Evolutionary conservation across 306 rosid species (phyloP).

Genomic region (Trifolium fragiferum): DNA sequence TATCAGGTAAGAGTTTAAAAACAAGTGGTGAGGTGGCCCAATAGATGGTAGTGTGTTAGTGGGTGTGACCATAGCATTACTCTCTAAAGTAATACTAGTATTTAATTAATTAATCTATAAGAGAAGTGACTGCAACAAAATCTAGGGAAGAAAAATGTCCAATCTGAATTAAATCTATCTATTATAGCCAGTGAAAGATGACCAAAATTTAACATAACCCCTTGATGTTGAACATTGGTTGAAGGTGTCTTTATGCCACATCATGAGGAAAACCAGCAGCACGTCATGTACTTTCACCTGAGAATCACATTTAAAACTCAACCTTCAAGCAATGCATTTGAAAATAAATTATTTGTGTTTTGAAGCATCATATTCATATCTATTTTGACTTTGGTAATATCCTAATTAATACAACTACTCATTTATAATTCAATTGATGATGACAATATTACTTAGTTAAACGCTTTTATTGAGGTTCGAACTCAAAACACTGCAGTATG

Average conservation of each 20-base stretch:
- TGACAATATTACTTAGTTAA: no score
- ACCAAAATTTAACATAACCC: conserved; percentile 38
- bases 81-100: no score
- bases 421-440: no score
- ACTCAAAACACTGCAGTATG: no score
- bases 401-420: no score
- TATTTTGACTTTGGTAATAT: no score
- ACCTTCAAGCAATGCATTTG: conserved; percentile 28
- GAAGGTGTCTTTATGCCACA: conserved; percentile 43
- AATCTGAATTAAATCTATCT: conserved; percentile 19
- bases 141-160: conserved; percentile 45
- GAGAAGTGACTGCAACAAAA: conserved; percentile 40
- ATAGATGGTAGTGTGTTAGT: no score
- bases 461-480: no score
- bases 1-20: no score
- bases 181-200: background rate
- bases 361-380: background rate
- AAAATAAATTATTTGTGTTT: background rate
- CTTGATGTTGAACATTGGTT: conserved; percentile 36
- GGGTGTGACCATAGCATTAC: no score
- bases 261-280: conserved; percentile 36
- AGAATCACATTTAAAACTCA: conserved; percentile 41
- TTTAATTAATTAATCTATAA: background rate
- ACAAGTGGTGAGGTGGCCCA: no score
- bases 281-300: conserved; percentile 46